Conservation (phyloP, 257 asterid genomes). For the Phtheirospermum japonicum region DNA sequence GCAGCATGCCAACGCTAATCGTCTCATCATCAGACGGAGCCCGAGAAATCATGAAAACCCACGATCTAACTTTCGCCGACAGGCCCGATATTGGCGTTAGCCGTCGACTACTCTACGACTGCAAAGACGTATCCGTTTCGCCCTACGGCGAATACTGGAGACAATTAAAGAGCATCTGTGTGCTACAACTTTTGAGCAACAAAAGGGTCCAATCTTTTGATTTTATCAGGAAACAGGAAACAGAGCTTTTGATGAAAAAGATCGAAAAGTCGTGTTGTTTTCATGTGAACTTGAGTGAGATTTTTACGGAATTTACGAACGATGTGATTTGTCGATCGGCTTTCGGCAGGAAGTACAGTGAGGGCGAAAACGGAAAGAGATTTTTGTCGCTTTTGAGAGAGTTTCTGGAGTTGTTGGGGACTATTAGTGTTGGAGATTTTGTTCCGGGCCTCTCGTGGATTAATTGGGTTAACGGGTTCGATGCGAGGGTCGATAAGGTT, state of each 20-base stretch:
- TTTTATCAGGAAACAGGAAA: constrained; percentile 37
- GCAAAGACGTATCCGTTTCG: constrained; percentile 32
- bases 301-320: constrained; percentile 25
- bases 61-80: constrained; percentile 33
- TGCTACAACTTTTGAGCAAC: constrained; percentile 43
- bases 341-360: constrained; percentile 35
- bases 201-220: constrained; percentile 38
- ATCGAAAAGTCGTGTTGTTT: neutral
- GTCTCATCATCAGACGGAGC: constrained; percentile 37
- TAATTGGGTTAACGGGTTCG: constrained; percentile 36
- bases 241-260: constrained; percentile 30
- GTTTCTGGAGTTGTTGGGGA: constrained; percentile 32
- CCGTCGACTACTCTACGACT: constrained; percentile 28
- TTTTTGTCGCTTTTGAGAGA: constrained; percentile 20
- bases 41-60: constrained; percentile 40
- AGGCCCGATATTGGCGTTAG: constrained; percentile 22
- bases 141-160: constrained; percentile 56
- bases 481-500: constrained; percentile 28
- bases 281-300: constrained; percentile 27
- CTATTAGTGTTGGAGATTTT: constrained; percentile 23
- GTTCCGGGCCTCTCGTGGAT: constrained; percentile 37
- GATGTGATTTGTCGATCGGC: constrained; percentile 39
- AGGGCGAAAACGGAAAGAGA: constrained; percentile 24
- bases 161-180: constrained; percentile 37
- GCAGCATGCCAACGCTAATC: constrained; percentile 26